These are phyloP conservation scores for Ajuga chamaepitys DNA, from an alignment of 257 asterid species.

Conservation along the genomic window DNA sequence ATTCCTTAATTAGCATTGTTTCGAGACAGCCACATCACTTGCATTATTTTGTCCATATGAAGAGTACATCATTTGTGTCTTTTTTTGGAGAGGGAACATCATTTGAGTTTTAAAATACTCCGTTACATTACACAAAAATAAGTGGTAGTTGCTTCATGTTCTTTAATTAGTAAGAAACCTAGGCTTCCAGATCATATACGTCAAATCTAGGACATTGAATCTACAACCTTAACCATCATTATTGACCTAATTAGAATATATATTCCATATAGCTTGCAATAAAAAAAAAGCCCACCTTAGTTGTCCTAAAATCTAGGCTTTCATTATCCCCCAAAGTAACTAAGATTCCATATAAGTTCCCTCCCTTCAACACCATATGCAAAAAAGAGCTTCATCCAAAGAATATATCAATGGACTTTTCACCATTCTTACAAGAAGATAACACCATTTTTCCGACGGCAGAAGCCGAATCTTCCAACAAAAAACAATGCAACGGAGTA, in stretches of 20 bases:
- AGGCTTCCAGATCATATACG: too few relatives aligned
- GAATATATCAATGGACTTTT: not conserved
- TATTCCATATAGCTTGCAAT: not conserved
- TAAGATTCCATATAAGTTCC: not conserved
- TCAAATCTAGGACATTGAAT: too few relatives aligned
- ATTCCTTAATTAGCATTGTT: too few relatives aligned
- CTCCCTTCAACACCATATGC: not conserved
- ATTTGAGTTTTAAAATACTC: too few relatives aligned
- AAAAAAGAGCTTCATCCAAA: too few relatives aligned
- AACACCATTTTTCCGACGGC: not conserved
- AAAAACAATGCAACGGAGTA: slow-evolving; percentile 29
- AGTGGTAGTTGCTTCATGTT: too few relatives aligned
- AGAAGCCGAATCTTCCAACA: not conserved
- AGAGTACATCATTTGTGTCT: too few relatives aligned
- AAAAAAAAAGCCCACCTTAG: not conserved
- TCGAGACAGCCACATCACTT: too few relatives aligned
- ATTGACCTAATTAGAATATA: not conserved
- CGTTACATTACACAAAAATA: too few relatives aligned
- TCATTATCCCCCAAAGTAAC: not conserved
- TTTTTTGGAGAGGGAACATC: too few relatives aligned
- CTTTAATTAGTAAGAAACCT: too few relatives aligned
- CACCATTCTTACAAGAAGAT: not conserved
- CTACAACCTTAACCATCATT: not conserved
- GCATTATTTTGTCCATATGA: too few relatives aligned
- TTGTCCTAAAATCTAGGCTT: not conserved